Conservation (phyloP, 2,329 filamentous ascomycete species). For the Hypoxylon sp. region DNA sequence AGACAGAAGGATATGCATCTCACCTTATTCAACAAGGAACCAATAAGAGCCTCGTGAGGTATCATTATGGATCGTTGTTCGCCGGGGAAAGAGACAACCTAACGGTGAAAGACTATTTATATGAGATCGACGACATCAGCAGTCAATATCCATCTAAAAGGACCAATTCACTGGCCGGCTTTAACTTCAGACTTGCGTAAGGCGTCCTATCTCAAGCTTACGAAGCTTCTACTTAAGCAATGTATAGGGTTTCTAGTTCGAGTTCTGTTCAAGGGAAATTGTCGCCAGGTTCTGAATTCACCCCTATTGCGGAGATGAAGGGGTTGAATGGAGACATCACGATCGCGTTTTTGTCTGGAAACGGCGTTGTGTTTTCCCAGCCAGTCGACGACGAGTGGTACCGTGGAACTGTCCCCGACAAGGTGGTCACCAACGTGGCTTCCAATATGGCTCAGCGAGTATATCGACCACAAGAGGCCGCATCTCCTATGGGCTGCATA, state of each 20-base stretch:
- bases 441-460: neutral
- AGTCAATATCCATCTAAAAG: neutral
- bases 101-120: neutral
- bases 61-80: slow-evolving; percentile 12
- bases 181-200: slow-evolving; percentile 19
- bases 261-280: neutral
- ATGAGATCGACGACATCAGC: neutral
- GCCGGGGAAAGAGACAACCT: neutral
- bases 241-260: neutral
- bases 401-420: slow-evolving; percentile 3
- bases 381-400: slow-evolving; percentile 44
- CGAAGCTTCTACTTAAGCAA: neutral
- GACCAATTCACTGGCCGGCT: neutral
- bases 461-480: slow-evolving; percentile 28
- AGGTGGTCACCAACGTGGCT: neutral
- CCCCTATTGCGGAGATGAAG: slow-evolving; percentile 13
- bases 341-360: slow-evolving; percentile 38
- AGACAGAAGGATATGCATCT: slow-evolving; percentile 30
- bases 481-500: slow-evolving; percentile 41
- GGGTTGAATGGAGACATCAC: slow-evolving; percentile 18
- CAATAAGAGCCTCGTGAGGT: neutral
- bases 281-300: neutral
- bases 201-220: neutral
- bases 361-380: slow-evolving; percentile 30
- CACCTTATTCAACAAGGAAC: neutral